Base-by-base conservation (phyloP, 2,329 filamentous ascomycete species). In the Phyllosticta paracitricarpa region DNA sequence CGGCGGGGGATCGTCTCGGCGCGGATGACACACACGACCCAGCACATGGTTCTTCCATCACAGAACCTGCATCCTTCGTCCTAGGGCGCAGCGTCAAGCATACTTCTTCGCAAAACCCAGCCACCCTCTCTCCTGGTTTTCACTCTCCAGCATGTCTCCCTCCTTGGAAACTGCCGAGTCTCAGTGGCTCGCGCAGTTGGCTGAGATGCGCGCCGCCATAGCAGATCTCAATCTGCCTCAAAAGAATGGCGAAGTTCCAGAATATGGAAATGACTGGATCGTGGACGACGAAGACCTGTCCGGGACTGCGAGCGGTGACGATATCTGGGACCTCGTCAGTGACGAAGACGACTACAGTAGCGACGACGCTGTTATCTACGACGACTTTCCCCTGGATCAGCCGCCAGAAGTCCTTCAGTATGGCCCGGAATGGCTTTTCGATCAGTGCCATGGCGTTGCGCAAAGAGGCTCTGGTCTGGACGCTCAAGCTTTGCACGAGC, bases 291-390 rank as follows among this genome's bases (percentile, higher is more conserved):
- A 89, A 35, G 81, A 84, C 55, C 76, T 82, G 24, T 82, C 81
- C 2, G 82, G 78, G 3, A 83, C 83, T 4, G 84, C 82, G 53
- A 84, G 82, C 19, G 83, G 84, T 4, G 89, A 93, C 62, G 91
- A 97, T 74, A 86, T 97, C 9, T 97, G 93, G 93, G 92, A 97
- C 71, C 85, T 95, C 62, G 90, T 96, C 69, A 91, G 87, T 63
- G 88, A 92, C 57, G 82, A 82, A 56, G 86, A 88, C 25, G 79
- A 82, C 7, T 79, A 81, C 68, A 87, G 83, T 68, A 87, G 85
- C 67, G 89, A 82, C 61, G 77, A 89, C 64, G 76, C 84, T 30
- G 82, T 87, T 56, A 81, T 83, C 26, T 75, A 79, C 51, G 76
- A 75, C 9, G 56, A 57, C 19, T 54, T 59, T 1, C 5, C 54